Base-by-base conservation (phyloP, 495 filamentous ascomycete genomes). In the Tuber brumale region DNA sequence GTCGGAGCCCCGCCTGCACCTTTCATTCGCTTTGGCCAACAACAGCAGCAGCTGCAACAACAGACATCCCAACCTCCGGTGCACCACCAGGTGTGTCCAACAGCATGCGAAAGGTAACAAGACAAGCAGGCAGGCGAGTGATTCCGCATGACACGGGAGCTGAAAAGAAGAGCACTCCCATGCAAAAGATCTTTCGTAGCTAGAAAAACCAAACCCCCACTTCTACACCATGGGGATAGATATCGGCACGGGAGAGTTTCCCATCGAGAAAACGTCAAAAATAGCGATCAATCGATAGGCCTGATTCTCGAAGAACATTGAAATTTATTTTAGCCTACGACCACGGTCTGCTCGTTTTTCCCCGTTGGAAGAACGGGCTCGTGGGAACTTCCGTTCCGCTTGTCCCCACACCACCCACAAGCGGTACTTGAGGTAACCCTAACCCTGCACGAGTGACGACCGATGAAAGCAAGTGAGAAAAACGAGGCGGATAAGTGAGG, bases 251-350 rank as follows among this genome's bases (percentile, higher is more conserved):
- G 57, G 57, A 35, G 57, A 66, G 57, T 35, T 35, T 35, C 57
- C 57, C 57, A 66, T 66, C 57, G 57, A 66, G 27, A 66, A 66
- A 66, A 14, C 12, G 27, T 35, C 57, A 35, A 66, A 35, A 66
- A 66, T 66, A 66, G 57, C 27, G 3, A 66, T 66, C 57, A 66
- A 66, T 66, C 57, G 57, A 66, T 66, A 31, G 57, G 57, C 57
- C 14, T 66, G 57, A 35, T 66, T 66, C 57, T 66, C 57, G 27
- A 35, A 66, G 57, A 35, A 66, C 57, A 35, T 66, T 66, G 27
- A 2, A 66, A 66, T 66, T 35, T 35, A 66, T 66, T 35, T 19
- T 35, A 66, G 57, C 57, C 31, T 35, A 66, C 57, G 57, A 12
- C 57, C 18, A 4, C 14, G 27, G 27, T 8, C 18, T 66, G 57